Base-by-base conservation (phyloP, 805 yeast genomes). In the Spencermartinsiella europaea region DNA sequence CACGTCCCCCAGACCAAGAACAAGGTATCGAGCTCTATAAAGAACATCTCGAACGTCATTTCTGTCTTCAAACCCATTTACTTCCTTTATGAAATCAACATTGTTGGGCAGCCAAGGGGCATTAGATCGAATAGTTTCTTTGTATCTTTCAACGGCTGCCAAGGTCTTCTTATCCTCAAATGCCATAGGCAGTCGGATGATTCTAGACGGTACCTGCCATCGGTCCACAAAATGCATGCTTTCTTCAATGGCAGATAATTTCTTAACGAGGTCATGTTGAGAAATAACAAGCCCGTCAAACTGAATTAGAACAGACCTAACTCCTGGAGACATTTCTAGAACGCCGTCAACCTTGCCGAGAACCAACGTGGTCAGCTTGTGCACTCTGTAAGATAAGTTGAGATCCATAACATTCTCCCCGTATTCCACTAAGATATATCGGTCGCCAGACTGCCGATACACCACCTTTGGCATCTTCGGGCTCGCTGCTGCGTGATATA, bases 71-170 rank as follows among this genome's bases (percentile, higher is more conserved):
- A 93, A 74, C 19, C 83, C 93, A 65, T 93, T 91, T 51, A 90
- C 89, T 55, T 80, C 79, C 28, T 95, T 95, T 66, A 91, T 79
- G 69, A 93, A 91, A 65, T 91, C 99, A 52, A 93, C 96, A 61
- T 91, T 91, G 72, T 89, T 91, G 54, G 99, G 99, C 60, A 91
- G 75, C 98, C 98, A 91, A 36, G 98, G 98, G 5, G 98, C 99
- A 42, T 79, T 79, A 17, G 91, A 74, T 59, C 98, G 77, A 58
- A 93, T 90, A 5, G 99, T 93, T 69, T 91, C 98, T 64, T 81
- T 80, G 66, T 91, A 91, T 67, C 99, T 79, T 52, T 79, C 77
- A 34, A 90, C 98, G 34, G 97, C 95, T 50, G 80, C 91, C 58
- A 91, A 69, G 1, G 96, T 89, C 68, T 84, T 79, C 54, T 82